These are phyloP conservation scores for Verticillium dahliae DNA, from an alignment of 2,329 filamentous ascomycete species.

Conservation along the genomic window DNA sequence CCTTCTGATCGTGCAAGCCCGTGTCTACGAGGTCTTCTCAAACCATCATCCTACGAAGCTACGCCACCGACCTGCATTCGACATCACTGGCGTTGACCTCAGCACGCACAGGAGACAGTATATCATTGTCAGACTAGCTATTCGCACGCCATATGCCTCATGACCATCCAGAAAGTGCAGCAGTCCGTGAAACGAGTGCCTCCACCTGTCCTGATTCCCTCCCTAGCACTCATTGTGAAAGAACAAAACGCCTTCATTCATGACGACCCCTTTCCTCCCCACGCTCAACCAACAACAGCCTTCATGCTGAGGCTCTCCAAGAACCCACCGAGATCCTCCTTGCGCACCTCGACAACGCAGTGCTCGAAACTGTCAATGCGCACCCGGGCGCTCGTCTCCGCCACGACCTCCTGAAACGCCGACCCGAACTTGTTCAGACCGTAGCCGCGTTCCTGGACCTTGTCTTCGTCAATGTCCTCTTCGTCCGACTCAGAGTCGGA, in stretches of 20 bases:
- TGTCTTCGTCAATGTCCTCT: conserved; percentile 50
- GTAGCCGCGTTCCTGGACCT: conserved; percentile 54
- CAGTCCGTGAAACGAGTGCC: background rate
- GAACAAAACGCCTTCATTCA: background rate
- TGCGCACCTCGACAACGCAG: conserved; percentile 94
- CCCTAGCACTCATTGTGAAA: background rate
- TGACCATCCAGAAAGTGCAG: background rate
- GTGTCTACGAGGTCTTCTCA: too few species aligned
- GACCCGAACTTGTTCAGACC: conserved; percentile 87
- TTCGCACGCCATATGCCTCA: background rate
- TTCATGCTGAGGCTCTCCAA: conserved; percentile 89
- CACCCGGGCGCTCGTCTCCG: conserved; percentile 83
- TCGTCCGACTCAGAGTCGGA: conserved; percentile 37
- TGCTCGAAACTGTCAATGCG: conserved; percentile 96
- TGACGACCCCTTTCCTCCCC: background rate
- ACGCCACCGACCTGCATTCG: too few species aligned
- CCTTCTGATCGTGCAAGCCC: too few species aligned
- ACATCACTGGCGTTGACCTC: too few species aligned
- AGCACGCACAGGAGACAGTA: background rate
- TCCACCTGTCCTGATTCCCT: background rate
- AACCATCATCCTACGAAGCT: too few species aligned
- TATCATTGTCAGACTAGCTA: background rate
- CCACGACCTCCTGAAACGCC: conserved; percentile 91
- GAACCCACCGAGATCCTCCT: conserved; percentile 87
- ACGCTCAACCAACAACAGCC: conserved; percentile 60